Evolutionary conservation across 2,329 filamentous ascomycete species (phyloP), one percentile per base, ranked within the genome.

Genomic region (Ciborinia camelliae): DNA sequence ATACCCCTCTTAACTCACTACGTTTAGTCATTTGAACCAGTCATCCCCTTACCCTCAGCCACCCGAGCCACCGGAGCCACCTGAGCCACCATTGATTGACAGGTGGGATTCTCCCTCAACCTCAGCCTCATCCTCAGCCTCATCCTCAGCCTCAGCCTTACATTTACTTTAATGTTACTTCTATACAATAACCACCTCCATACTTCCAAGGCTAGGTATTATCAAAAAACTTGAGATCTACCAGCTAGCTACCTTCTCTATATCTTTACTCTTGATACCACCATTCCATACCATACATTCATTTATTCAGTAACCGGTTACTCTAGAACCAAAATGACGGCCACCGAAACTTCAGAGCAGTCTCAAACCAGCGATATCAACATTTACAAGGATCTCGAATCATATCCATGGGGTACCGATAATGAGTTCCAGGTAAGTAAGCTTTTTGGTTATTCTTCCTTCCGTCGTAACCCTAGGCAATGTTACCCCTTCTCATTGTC

Each of bases 361-460:
- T 35, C 61, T 23, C 39, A 7, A 45, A 55, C 20, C 1, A 20
- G 28, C 14, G 23, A 59, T 20, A n/a, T 26, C 62, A 51, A 78
- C 59, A 75, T 86, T 65, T 90, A 85, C 74, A 77, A 79, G 65
- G 83, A 86, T 67, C 83, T 91, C 59, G 86, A 90, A 71, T 77
- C 77, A 30, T 91, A 91, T 72, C 81, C 84, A 23, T 92, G 89
- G 89, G 81, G 81, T 66, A 82, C 82, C 67, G 89, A 92, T 76
- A 79, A 81, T 60, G 84, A 86, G 68, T 92, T 91, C 72, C 86
- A 90, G 77, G 86, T 86, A 73, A 54, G 86, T 86, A 73, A 54
- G 71, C 52, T 45, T 37, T 48, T 54, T 47, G 23, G 32, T 60
- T 47, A 30, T 30, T 26, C 52, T 41, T 23, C 54, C 41, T 6